Conservation (phyloP, 2,329 filamentous ascomycete genomes). For the Thermoascus crustaceus region DNA sequence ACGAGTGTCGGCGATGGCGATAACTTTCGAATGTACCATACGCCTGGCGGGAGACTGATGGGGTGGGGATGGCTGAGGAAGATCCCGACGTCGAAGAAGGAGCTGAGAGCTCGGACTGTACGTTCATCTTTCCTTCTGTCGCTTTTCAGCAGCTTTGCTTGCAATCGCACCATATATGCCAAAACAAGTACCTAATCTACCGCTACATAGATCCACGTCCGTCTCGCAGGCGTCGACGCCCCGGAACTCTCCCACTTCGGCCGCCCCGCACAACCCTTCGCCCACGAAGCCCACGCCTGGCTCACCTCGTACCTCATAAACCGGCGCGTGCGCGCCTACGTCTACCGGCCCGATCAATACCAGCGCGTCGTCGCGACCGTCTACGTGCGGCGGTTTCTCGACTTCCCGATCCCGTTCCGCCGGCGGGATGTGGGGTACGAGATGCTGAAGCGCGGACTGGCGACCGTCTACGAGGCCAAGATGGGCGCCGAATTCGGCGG, state of each 20-base stretch:
- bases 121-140: slow-evolving; percentile 18
- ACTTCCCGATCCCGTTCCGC: slow-evolving; percentile 38
- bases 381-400: slow-evolving; percentile 52
- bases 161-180: not conserved
- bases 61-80: slow-evolving; percentile 89
- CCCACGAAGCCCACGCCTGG: slow-evolving; percentile 73
- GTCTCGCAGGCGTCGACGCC: slow-evolving; percentile 86
- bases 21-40: slow-evolving; percentile 90
- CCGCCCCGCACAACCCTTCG: slow-evolving; percentile 72
- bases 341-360: slow-evolving; percentile 86
- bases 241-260: slow-evolving; percentile 93
- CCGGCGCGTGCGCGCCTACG: slow-evolving; percentile 68
- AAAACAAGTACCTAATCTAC: no score
- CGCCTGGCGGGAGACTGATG: slow-evolving; percentile 74
- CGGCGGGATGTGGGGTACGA: slow-evolving; percentile 77
- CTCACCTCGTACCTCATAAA: slow-evolving; percentile 64
- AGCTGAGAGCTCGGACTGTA: slow-evolving; percentile 71
- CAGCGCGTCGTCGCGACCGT: slow-evolving; percentile 83
- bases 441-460: slow-evolving; percentile 77
- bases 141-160: not conserved
- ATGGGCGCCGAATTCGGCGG: slow-evolving; percentile 80
- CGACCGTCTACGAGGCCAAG: slow-evolving; percentile 92
- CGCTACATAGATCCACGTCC: slow-evolving; percentile 75
- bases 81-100: slow-evolving; percentile 60
- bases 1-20: slow-evolving; percentile 95